Evolutionary conservation across 495 filamentous ascomycete genomes (phyloP).

Genomic region (Cryomyces antarcticus): DNA sequence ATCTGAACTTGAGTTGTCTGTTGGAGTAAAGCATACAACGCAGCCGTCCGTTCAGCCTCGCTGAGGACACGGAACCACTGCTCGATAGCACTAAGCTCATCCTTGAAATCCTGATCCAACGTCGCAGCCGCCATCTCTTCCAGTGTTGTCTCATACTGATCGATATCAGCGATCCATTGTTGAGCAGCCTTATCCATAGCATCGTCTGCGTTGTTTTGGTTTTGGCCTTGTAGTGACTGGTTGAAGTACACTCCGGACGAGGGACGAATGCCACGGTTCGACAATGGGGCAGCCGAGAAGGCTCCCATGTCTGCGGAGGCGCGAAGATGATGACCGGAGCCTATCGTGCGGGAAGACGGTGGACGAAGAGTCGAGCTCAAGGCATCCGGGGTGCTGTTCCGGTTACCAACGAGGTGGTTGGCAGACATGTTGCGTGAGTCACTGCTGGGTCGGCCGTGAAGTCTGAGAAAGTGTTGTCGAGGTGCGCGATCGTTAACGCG

Average conservation of each 20-base stretch:
- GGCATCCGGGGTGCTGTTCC: slow-evolving; percentile 93
- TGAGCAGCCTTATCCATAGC: slow-evolving; percentile 82
- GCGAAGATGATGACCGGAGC: slow-evolving; percentile 66
- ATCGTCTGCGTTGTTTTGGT: slow-evolving; percentile 55
- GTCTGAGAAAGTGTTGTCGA: too few relatives aligned
- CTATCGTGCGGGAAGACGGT: slow-evolving; percentile 63
- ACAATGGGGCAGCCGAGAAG: slow-evolving; percentile 52
- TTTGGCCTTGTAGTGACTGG: slow-evolving; percentile 39
- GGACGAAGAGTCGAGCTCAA: slow-evolving; percentile 63
- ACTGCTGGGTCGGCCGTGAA: too few relatives aligned
- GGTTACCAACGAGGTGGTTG: slow-evolving; percentile 44
- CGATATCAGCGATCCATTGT: slow-evolving; percentile 97
- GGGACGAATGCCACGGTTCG: slow-evolving; percentile 66
- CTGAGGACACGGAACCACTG: slow-evolving; percentile 98
- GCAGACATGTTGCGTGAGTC: too few relatives aligned
- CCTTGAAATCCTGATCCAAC: slow-evolving; percentile 96
- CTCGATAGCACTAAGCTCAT: slow-evolving; percentile 95
- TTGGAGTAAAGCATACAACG: slow-evolving; percentile 84
- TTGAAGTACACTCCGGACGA: slow-evolving; percentile 85
- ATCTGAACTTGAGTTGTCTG: slow-evolving; percentile 98
- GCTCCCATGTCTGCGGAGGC: slow-evolving; percentile 94
- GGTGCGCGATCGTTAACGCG: too few relatives aligned
- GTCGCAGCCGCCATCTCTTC: slow-evolving; percentile 98
- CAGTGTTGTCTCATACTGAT: slow-evolving; percentile 90
- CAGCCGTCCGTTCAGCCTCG: slow-evolving; percentile 88